Evolutionary conservation across 1,284 basidiomycete genomes (phyloP).

Genomic region (Peniophora sp.): DNA sequence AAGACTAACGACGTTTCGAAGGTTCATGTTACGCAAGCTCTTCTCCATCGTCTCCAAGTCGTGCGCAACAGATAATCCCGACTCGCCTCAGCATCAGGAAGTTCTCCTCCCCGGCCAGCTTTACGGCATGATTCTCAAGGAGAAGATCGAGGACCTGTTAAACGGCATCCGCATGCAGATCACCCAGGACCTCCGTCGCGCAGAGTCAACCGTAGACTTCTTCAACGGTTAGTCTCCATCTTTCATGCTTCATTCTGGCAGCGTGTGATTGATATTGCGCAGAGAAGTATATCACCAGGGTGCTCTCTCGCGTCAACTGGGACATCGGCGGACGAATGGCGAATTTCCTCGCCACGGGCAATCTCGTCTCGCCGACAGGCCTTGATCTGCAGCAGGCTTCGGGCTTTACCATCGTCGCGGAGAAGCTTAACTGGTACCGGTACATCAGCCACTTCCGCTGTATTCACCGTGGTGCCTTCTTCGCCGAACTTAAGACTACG

Average conservation of each 20-base stretch:
- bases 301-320: conserved; percentile 76
- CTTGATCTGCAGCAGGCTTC: conserved; percentile 96
- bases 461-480: conserved; percentile 99
- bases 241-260: not conserved
- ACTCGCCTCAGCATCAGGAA: conserved; percentile 98
- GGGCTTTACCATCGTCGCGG: conserved; percentile 97
- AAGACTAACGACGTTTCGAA: conserved; percentile 20
- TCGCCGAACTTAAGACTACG: conserved; percentile 98
- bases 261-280: conserved; percentile 7
- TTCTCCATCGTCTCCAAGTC: conserved; percentile 89
- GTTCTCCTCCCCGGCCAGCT: conserved; percentile 91
- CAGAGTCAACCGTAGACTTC: conserved; percentile 76
- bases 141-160: conserved; percentile 89
- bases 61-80: conserved; percentile 93
- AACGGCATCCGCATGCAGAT: conserved; percentile 73
- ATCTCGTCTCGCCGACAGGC: conserved; percentile 90
- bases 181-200: conserved; percentile 66
- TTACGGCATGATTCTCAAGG: conserved; percentile 98
- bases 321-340: conserved; percentile 88
- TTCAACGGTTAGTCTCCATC: conserved; percentile 56
- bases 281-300: conserved; percentile 82
- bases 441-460: conserved; percentile 99
- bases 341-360: conserved; percentile 97
- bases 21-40: conserved; percentile 97
- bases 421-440: conserved; percentile 98